phyloP scores from a whole-genome alignment of 164 flowering plant species.

The Vitis amurensis region DNA sequence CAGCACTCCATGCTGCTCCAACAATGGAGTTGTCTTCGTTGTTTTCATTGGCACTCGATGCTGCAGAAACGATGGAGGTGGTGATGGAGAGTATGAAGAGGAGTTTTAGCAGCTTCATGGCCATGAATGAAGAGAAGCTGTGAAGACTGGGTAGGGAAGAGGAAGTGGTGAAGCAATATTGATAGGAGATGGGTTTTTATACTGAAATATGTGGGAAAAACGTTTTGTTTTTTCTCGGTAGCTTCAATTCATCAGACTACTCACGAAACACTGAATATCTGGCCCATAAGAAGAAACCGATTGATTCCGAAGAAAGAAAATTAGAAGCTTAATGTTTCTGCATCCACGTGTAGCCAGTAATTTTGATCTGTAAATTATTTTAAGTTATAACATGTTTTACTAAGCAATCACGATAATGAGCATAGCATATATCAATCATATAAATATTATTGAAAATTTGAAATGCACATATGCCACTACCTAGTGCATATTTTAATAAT shows the following conservation, averaged over 20 bases:
- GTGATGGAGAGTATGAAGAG: constrained; percentile 1
- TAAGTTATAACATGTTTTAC: too few relatives aligned
- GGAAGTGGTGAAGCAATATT: too few relatives aligned
- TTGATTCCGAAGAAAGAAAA: constrained; percentile 6
- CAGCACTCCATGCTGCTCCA: background rate
- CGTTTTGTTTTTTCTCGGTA: constrained; percentile 8
- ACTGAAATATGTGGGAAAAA: background rate
- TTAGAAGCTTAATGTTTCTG: background rate
- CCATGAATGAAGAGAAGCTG: background rate
- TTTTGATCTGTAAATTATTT: background rate
- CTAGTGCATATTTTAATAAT: too few relatives aligned
- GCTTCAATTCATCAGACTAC: constrained; percentile 4
- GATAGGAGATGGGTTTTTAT: too few relatives aligned
- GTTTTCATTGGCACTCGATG: too few relatives aligned
- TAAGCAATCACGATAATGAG: too few relatives aligned
- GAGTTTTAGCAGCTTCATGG: constrained; percentile 6
- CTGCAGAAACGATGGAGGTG: background rate
- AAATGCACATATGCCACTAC: too few relatives aligned
- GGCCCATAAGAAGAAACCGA: background rate
- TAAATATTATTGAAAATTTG: too few relatives aligned
- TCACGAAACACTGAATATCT: constrained; percentile 1
- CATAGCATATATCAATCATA: too few relatives aligned
- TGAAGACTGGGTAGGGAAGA: too few relatives aligned
- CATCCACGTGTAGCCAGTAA: background rate
- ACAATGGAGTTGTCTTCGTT: background rate